These are phyloP conservation scores for Penicillium subrubescens DNA, from an alignment of 495 filamentous ascomycete genomes.

Conservation along the genomic window DNA sequence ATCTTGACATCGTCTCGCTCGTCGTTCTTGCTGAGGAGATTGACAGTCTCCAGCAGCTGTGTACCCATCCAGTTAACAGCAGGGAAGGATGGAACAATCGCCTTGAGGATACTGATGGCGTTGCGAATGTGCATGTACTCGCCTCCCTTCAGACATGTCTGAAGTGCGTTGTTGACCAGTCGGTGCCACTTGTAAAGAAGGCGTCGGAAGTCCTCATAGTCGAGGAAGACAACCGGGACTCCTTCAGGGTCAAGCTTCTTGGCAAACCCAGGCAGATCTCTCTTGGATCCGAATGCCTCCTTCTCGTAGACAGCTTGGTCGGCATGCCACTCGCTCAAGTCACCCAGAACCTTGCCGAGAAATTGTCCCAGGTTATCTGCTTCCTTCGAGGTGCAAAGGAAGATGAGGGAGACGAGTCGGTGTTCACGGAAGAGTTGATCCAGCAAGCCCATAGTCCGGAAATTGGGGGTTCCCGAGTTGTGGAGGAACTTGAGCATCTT, in stretches of 20 bases:
- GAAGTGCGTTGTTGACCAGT: slow-evolving; percentile 71
- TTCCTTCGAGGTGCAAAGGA: slow-evolving; percentile 83
- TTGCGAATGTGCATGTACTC: slow-evolving; percentile 99
- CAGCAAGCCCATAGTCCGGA: slow-evolving; percentile 82
- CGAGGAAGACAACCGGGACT: slow-evolving; percentile 65
- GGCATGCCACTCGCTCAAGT: slow-evolving; percentile 81
- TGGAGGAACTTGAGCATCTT: slow-evolving; percentile 85
- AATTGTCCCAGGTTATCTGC: slow-evolving; percentile 90
- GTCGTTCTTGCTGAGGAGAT: slow-evolving; percentile 65
- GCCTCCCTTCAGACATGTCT: slow-evolving; percentile 71
- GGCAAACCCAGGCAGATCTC: slow-evolving; percentile 69
- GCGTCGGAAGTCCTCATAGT: slow-evolving; percentile 83
- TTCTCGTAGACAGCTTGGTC: slow-evolving; percentile 76
- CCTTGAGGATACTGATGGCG: slow-evolving; percentile 87
- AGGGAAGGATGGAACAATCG: slow-evolving; percentile 77
- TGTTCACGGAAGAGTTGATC: slow-evolving; percentile 83
- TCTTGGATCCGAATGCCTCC: slow-evolving; percentile 67
- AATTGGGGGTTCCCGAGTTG: slow-evolving; percentile 75
- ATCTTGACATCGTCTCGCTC: slow-evolving; percentile 87
- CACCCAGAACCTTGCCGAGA: slow-evolving; percentile 74
- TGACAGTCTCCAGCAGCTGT: slow-evolving; percentile 67
- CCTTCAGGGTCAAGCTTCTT: slow-evolving; percentile 62
- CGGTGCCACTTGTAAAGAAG: slow-evolving; percentile 90
- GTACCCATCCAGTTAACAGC: slow-evolving; percentile 84
- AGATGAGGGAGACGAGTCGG: slow-evolving; percentile 76